A percentile compares a stretch with the other conserved stretches of the same genome.
phyloP scores from a whole-genome alignment of 2,329 filamentous ascomycete genomes.

The Botrytis fabae region DNA sequence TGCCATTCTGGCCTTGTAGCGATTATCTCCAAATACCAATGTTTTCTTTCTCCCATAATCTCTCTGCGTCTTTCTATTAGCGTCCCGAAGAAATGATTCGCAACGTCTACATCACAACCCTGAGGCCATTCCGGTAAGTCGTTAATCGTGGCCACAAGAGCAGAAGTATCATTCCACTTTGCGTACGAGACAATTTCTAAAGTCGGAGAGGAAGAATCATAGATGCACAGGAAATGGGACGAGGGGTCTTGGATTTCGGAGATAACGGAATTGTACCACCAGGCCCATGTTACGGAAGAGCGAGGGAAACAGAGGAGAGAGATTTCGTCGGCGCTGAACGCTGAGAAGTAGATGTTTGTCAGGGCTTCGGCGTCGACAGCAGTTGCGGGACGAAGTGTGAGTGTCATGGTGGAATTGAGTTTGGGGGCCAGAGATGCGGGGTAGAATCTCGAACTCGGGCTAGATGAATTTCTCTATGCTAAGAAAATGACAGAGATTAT shows the following conservation, averaged over 20 bases:
- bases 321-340: slow-evolving; percentile 47
- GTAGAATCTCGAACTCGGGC: background rate
- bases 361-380: slow-evolving; percentile 46
- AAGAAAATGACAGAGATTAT: background rate
- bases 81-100: slow-evolving; percentile 45
- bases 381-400: slow-evolving; percentile 44
- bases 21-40: slow-evolving; percentile 53
- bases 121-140: slow-evolving; percentile 44
- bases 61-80: slow-evolving; percentile 42
- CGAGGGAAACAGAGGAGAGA: slow-evolving; percentile 44
- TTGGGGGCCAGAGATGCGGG: background rate
- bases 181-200: slow-evolving; percentile 47
- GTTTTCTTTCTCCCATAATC: slow-evolving; percentile 46
- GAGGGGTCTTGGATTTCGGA: slow-evolving; percentile 46
- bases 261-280: slow-evolving; percentile 43
- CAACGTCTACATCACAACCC: slow-evolving; percentile 43
- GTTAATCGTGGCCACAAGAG: slow-evolving; percentile 32
- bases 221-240: slow-evolving; percentile 46
- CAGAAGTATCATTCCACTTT: slow-evolving; percentile 48
- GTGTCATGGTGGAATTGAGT: slow-evolving; percentile 28
- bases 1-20: slow-evolving; percentile 47
- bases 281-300: slow-evolving; percentile 34
- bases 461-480: background rate
- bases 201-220: slow-evolving; percentile 37
- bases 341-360: slow-evolving; percentile 47